These are phyloP conservation scores for Aspergillus arachidicola DNA, from an alignment of 2,329 filamentous ascomycete genomes.

Conservation along the genomic window DNA sequence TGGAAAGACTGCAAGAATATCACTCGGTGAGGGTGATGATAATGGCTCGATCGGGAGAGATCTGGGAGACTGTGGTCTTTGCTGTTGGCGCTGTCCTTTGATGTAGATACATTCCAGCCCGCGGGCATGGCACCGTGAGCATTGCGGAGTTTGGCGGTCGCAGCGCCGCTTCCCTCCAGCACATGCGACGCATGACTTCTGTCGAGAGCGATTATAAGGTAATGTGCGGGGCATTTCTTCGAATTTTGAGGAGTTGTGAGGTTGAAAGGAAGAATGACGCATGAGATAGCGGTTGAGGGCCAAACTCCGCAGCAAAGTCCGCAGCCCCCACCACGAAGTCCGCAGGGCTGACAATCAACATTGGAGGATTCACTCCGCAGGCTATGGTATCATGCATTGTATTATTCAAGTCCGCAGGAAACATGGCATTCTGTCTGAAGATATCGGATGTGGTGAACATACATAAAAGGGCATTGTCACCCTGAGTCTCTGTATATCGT, in stretches of 20 bases:
- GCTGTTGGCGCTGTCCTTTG: too few species aligned
- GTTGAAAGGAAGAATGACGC: not conserved
- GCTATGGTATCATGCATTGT: too few species aligned
- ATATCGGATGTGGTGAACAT: not conserved
- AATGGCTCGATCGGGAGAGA: not conserved
- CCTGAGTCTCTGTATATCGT: not conserved
- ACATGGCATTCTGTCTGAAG: too few species aligned
- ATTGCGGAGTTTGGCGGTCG: not conserved
- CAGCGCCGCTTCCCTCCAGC: not conserved
- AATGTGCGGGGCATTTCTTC: not conserved
- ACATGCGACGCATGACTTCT: not conserved
- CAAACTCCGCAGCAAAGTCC: not conserved
- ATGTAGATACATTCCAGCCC: not conserved
- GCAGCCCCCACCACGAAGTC: too few species aligned
- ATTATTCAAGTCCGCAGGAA: too few species aligned
- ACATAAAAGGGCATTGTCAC: not conserved
- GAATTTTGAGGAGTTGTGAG: not conserved
- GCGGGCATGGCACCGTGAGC: not conserved
- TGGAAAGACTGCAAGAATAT: not conserved
- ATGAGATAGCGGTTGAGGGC: not conserved
- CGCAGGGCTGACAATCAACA: too few species aligned
- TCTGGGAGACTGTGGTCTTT: not conserved
- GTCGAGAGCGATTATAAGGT: not conserved
- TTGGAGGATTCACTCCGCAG: too few species aligned
- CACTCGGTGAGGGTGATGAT: not conserved